Evolutionary conservation across 225 moss, liverwort and hornwort genomes (phyloP).

Genomic region (Antitrichia curtipendula): DNA sequence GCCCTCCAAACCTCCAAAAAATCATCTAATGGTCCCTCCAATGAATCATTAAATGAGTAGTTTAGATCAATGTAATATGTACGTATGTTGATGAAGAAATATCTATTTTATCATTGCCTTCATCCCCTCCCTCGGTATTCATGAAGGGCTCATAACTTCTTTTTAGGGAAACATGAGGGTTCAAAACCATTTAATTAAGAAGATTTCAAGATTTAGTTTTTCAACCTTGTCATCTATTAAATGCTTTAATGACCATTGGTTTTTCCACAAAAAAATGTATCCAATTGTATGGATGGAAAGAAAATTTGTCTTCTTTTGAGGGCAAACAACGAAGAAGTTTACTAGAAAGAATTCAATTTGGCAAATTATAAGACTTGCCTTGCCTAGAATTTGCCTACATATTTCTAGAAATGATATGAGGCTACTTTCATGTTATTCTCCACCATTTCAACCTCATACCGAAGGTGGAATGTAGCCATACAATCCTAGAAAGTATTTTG

Average conservation of each 20-base stretch:
- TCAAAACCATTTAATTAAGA: neutral
- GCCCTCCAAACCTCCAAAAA: no score
- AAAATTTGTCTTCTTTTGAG: neutral
- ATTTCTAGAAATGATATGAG: neutral
- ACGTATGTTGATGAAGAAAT: no score
- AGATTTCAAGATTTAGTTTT: neutral
- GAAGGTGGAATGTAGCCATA: accelerated
- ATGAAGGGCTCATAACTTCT: neutral
- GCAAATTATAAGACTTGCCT: neutral
- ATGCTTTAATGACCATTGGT: neutral
- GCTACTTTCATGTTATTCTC: neutral
- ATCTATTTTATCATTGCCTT: accelerated
- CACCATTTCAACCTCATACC: accelerated
- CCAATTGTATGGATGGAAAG: accelerated
- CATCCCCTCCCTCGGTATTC: accelerated
- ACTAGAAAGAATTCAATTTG: neutral
- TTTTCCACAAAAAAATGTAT: neutral
- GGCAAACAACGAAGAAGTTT: neutral
- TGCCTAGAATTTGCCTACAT: neutral
- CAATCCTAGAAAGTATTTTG: neutral
- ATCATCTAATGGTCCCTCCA: no score
- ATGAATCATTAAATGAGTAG: neutral
- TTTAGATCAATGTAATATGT: no score
- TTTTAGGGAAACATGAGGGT: neutral
- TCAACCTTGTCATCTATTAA: neutral